phyloP scores from a whole-genome alignment of 805 yeast genomes.

The Priceomyces haplophilus region DNA sequence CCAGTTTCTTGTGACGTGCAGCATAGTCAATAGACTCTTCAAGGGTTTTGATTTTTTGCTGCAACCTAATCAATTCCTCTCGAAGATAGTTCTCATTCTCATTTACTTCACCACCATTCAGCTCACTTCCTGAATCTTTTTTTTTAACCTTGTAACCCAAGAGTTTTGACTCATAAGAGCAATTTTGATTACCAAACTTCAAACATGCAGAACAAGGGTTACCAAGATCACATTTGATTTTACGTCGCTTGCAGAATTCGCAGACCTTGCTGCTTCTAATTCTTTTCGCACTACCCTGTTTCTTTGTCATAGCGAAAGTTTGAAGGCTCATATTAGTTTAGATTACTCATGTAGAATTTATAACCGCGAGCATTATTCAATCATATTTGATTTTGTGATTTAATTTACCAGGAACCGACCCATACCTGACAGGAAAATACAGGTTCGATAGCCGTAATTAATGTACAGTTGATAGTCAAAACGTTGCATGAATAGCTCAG shows the following conservation, averaged over 20 bases:
- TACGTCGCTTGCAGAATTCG: slow-evolving; percentile 33
- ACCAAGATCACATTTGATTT: slow-evolving; percentile 37
- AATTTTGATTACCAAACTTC: slow-evolving; percentile 24
- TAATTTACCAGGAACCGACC: too few relatives aligned
- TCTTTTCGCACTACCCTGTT: too few relatives aligned
- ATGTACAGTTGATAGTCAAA: neutral
- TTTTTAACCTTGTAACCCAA: neutral
- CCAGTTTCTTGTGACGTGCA: too few relatives aligned
- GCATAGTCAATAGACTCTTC: slow-evolving; percentile 11
- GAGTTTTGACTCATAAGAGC: slow-evolving; percentile 15
- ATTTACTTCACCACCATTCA: neutral
- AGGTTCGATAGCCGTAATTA: neutral
- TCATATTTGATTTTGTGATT: too few relatives aligned
- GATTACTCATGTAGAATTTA: too few relatives aligned
- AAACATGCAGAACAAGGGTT: slow-evolving; percentile 36
- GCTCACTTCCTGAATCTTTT: neutral
- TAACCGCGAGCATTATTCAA: neutral
- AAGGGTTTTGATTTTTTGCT: slow-evolving; percentile 12
- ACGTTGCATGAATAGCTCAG: neutral
- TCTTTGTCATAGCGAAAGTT: too few relatives aligned
- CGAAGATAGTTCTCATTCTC: slow-evolving; percentile 4
- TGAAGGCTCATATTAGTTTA: too few relatives aligned
- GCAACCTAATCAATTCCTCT: slow-evolving; percentile 12
- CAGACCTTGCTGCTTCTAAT: slow-evolving; percentile 34
- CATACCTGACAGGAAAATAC: too few relatives aligned